Evolutionary conservation across 2,329 filamentous ascomycete species (phyloP).

Genomic region (Drechslerella dactyloides): DNA sequence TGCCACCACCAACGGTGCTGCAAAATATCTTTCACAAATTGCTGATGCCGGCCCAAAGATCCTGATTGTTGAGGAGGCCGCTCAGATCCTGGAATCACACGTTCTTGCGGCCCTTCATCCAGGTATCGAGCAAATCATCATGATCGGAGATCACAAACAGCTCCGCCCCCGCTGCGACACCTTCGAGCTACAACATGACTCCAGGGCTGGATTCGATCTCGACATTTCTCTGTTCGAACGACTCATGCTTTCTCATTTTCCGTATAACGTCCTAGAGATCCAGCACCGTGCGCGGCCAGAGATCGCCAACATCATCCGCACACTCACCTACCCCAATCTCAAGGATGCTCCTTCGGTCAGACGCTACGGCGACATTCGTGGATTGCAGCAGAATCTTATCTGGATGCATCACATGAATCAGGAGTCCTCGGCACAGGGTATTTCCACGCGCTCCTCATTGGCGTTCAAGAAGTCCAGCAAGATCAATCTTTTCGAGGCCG

Average conservation of each 20-base stretch:
- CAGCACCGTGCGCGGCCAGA: conserved; percentile 75
- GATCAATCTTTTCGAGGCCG: conserved; percentile 68
- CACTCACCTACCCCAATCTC: conserved; percentile 69
- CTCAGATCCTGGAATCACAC: conserved; percentile 74
- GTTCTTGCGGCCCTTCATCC: conserved; percentile 67
- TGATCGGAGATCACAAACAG: conserved; percentile 78
- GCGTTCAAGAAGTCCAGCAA: conserved; percentile 68
- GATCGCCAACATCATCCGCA: conserved; percentile 67
- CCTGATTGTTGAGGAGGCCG: conserved; percentile 74
- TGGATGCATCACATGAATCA: conserved; percentile 70
- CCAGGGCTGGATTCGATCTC: conserved; percentile 70
- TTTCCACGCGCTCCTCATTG: conserved; percentile 61
- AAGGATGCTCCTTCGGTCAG: conserved; percentile 64
- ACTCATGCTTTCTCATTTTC: conserved; percentile 65
- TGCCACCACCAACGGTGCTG: conserved; percentile 74
- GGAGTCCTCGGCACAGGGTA: conserved; percentile 61
- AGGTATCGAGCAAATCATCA: conserved; percentile 67
- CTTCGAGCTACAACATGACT: conserved; percentile 68
- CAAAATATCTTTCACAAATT: conserved; percentile 67
- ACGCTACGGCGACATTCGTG: conserved; percentile 62
- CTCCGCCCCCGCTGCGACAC: conserved; percentile 71
- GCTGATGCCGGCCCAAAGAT: conserved; percentile 65
- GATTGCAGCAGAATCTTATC: conserved; percentile 67
- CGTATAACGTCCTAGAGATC: conserved; percentile 64
- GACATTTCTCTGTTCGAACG: conserved; percentile 72